phyloP scores from a whole-genome alignment of 2,329 filamentous ascomycete genomes.

The Trichophyton mentagrophytes region DNA sequence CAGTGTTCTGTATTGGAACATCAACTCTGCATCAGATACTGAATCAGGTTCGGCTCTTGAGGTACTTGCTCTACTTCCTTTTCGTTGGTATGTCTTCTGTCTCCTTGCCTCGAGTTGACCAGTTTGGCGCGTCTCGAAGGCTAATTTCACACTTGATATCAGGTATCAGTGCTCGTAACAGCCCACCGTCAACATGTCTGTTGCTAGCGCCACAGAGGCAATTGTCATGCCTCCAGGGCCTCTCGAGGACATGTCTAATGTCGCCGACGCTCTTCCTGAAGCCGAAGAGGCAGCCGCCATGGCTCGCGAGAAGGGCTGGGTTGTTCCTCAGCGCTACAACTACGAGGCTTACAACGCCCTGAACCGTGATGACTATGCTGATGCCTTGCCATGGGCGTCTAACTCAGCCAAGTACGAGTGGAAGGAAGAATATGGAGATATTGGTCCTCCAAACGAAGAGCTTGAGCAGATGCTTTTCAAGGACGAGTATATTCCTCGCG shows the following conservation, averaged over 20 bases:
- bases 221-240: not conserved
- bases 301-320: slow-evolving; percentile 31
- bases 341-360: slow-evolving; percentile 23
- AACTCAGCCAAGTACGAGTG: slow-evolving; percentile 65
- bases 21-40: too few species aligned
- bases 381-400: slow-evolving; percentile 35
- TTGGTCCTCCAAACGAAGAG: slow-evolving; percentile 57
- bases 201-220: not conserved
- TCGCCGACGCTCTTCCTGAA: slow-evolving; percentile 11
- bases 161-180: not conserved
- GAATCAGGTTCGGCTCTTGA: not conserved
- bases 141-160: not conserved
- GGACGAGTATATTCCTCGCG: slow-evolving; percentile 37
- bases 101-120: not conserved
- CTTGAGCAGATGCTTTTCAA: slow-evolving; percentile 68
- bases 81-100: not conserved
- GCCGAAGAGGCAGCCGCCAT: slow-evolving; percentile 20
- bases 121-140: not conserved
- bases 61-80: not conserved
- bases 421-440: slow-evolving; percentile 72
- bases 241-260: not conserved
- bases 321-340: slow-evolving; percentile 25
- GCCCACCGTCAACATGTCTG: not conserved
- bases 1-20: not conserved
- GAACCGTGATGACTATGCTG: slow-evolving; percentile 13